Evolutionary conservation across 2,329 filamentous ascomycete genomes (phyloP).

Genomic region (Colletotrichum trifolii): DNA sequence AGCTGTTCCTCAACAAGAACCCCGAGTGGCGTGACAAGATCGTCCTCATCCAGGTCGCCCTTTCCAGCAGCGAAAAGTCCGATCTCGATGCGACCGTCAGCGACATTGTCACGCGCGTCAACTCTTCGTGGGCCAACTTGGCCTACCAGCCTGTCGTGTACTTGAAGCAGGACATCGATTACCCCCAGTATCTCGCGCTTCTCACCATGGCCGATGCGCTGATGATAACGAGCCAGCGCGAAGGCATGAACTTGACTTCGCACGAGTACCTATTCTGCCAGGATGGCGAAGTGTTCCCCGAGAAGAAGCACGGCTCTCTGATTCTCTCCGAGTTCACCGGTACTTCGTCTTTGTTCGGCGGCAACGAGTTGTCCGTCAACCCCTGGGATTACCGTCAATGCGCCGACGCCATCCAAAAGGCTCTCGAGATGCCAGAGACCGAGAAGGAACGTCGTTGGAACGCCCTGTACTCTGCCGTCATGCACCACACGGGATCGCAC

Average conservation of each 20-base stretch:
- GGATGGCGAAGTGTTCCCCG: constrained; percentile 75
- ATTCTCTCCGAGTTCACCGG: constrained; percentile 97
- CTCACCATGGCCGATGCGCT: constrained; percentile 89
- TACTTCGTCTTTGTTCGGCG: constrained; percentile 85
- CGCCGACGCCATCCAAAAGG: constrained; percentile 84
- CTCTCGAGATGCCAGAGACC: constrained; percentile 80
- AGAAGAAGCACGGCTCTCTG: constrained; percentile 86
- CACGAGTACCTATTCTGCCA: constrained; percentile 96
- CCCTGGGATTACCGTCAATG: constrained; percentile 95
- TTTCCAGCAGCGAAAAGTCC: constrained; percentile 87
- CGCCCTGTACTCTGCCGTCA: constrained; percentile 77
- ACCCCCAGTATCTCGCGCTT: constrained; percentile 91
- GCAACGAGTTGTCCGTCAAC: constrained; percentile 86
- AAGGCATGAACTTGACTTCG: constrained; percentile 96
- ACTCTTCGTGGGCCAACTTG: constrained; percentile 89
- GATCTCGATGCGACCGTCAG: constrained; percentile 90
- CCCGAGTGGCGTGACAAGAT: constrained; percentile 89
- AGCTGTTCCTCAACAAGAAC: constrained; percentile 93
- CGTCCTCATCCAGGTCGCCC: constrained; percentile 92
- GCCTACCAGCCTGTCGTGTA: constrained; percentile 94
- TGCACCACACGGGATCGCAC: constrained; percentile 83
- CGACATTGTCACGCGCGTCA: constrained; percentile 94
- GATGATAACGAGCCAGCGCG: constrained; percentile 94
- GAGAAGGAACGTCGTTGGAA: constrained; percentile 82
- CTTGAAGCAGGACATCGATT: constrained; percentile 93